phyloP scores from a whole-genome alignment of 106 monocot species.

The Dioscorea alata region DNA sequence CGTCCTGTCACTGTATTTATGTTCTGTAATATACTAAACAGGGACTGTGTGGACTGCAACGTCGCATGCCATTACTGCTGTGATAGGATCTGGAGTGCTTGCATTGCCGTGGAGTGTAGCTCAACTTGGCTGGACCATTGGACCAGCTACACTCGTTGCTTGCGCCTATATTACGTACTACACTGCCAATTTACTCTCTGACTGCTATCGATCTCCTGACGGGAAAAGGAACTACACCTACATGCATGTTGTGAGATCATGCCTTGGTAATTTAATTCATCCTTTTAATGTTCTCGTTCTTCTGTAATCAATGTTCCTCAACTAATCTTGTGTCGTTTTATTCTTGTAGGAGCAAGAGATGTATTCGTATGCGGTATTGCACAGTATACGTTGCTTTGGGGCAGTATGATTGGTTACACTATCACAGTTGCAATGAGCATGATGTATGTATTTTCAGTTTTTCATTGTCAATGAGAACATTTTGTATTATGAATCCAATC shows the following conservation, averaged over 20 bases:
- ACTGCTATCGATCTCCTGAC: slow-evolving; percentile 41
- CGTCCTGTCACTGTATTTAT: no score
- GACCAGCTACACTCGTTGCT: slow-evolving; percentile 24
- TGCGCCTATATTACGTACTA: slow-evolving; percentile 51
- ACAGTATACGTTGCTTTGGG: slow-evolving; percentile 64
- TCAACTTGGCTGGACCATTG: slow-evolving; percentile 31
- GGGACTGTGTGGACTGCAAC: slow-evolving; percentile 37
- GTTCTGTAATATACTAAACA: not conserved
- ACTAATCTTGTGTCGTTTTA: not conserved
- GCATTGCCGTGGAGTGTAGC: slow-evolving; percentile 40
- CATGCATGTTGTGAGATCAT: slow-evolving; percentile 55
- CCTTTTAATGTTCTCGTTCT: not conserved
- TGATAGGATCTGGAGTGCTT: slow-evolving; percentile 31
- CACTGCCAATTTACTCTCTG: slow-evolving; percentile 42
- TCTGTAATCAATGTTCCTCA: not conserved
- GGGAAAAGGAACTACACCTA: slow-evolving; percentile 46
- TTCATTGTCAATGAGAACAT: not conserved
- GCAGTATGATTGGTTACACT: slow-evolving; percentile 70
- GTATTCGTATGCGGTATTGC: slow-evolving; percentile 68
- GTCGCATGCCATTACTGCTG: slow-evolving; percentile 27
- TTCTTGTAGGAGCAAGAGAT: slow-evolving; percentile 34
- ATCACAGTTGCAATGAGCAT: slow-evolving; percentile 63
- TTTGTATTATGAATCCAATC: not conserved
- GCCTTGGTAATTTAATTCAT: slow-evolving; percentile 27
- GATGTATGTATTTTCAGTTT: slow-evolving; percentile 35